Evolutionary conservation across 2,329 filamentous ascomycete species (phyloP).

Genomic region (Rasamsonia emersonii): DNA sequence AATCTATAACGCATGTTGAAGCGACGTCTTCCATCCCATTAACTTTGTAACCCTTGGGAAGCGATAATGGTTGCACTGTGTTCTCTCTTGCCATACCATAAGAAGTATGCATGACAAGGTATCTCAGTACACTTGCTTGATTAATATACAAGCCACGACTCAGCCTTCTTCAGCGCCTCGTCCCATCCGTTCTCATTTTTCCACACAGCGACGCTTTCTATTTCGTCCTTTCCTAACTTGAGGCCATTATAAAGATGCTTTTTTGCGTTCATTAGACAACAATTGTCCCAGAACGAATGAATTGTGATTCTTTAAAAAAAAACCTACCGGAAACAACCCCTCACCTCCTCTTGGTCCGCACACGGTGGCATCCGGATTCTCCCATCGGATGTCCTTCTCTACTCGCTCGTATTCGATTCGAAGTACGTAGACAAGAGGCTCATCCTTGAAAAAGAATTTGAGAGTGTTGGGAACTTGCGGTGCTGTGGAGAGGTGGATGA

Average conservation of each 20-base stretch:
- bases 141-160: constrained; percentile 29
- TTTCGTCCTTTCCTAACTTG: constrained; percentile 27
- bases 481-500: constrained; percentile 31
- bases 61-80: no score
- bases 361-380: constrained; percentile 28
- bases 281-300: neutral
- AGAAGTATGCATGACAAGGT: no score
- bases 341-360: constrained; percentile 28
- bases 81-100: no score
- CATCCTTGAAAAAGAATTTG: constrained; percentile 29
- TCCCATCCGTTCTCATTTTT: constrained; percentile 31
- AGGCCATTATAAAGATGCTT: constrained; percentile 33
- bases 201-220: constrained; percentile 30
- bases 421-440: constrained; percentile 29
- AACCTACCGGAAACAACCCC: constrained; percentile 31
- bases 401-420: constrained; percentile 26
- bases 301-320: neutral
- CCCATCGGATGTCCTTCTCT: constrained; percentile 25
- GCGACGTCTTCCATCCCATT: no score
- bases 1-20: no score
- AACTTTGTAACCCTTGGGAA: no score
- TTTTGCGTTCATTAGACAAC: neutral
- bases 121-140: neutral
- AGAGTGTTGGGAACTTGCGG: constrained; percentile 30
- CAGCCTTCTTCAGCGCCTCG: constrained; percentile 22